Percentiles rank a stretch among this genome's conserved stretches.
Conservation (phyloP, 345 rosid species). For the Pelargonium nanum region DNA sequence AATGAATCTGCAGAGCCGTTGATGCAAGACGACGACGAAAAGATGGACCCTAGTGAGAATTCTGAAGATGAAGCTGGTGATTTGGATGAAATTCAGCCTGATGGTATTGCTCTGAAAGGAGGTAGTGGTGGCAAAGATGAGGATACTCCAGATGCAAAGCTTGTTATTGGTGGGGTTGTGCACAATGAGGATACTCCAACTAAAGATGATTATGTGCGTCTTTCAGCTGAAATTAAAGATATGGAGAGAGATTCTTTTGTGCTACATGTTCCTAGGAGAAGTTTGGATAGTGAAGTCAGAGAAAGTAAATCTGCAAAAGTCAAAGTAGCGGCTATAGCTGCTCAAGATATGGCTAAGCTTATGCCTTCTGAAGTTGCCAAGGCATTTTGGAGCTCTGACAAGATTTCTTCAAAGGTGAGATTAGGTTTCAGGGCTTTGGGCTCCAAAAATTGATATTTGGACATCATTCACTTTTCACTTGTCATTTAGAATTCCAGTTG, state of each 20-base stretch:
- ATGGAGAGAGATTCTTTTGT: conserved; percentile 67
- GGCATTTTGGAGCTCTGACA: conserved; percentile 68
- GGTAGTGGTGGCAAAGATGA: conserved; percentile 33
- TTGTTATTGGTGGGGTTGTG: conserved; percentile 79
- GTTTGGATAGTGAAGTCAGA: conserved; percentile 30
- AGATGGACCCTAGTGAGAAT: conserved; percentile 32
- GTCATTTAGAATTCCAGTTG: neutral
- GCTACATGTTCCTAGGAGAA: conserved; percentile 51
- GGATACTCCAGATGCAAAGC: conserved; percentile 54
- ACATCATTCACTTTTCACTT: conserved; percentile 2
- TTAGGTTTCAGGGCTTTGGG: conserved; percentile 3
- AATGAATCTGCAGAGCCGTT: conserved; percentile 46
- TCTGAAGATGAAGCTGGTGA: conserved; percentile 46
- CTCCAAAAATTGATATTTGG: too few species aligned
- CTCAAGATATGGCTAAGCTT: conserved; percentile 77
- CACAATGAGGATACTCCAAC: conserved; percentile 58
- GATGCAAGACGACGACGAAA: conserved; percentile 52
- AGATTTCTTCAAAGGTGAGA: conserved; percentile 72
- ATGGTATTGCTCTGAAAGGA: conserved; percentile 32
- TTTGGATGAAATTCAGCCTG: conserved; percentile 54
- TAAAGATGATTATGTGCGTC: conserved; percentile 64
- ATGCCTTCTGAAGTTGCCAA: conserved; percentile 89
- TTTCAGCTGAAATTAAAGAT: conserved; percentile 58
- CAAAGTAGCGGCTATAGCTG: conserved; percentile 66
- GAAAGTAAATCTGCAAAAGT: conserved; percentile 41